Percentiles rank a stretch among this genome's conserved stretches.
These are phyloP conservation scores for Podospora comata DNA, from an alignment of 495 filamentous ascomycete genomes.

Conservation along the genomic window DNA sequence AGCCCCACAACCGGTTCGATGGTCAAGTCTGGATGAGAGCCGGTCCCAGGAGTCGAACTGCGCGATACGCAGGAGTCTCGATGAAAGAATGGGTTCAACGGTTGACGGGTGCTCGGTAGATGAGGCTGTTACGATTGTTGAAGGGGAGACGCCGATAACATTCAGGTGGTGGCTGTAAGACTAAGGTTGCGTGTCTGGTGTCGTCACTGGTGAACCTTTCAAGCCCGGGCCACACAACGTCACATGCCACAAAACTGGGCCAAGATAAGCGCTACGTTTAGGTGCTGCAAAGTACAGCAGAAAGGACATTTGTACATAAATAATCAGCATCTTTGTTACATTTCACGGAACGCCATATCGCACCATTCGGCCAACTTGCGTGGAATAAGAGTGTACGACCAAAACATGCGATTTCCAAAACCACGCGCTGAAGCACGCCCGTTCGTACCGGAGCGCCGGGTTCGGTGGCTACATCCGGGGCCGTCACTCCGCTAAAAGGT, in stretches of 20 bases:
- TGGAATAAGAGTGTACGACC: background rate
- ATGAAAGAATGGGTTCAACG: background rate
- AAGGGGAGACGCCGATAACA: background rate
- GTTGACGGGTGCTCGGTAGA: background rate
- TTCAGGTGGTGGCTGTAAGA: background rate
- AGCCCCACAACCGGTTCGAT: background rate
- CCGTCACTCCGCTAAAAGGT: background rate
- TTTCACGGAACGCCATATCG: background rate
- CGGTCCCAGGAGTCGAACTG: background rate
- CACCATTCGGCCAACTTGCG: background rate
- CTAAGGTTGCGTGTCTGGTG: background rate
- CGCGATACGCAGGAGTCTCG: background rate
- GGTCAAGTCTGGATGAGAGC: background rate
- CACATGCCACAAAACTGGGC: conserved; percentile 7
- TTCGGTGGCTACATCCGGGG: background rate
- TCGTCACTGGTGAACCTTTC: background rate
- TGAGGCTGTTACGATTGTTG: background rate
- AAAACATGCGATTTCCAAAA: background rate
- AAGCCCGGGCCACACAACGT: background rate
- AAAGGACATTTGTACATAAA: background rate
- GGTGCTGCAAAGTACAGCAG: background rate
- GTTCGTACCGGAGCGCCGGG: background rate
- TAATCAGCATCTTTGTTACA: background rate
- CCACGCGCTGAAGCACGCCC: background rate
- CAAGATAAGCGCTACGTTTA: conserved; percentile 9